These are phyloP conservation scores for Synchytrium microbalum DNA, from an alignment of 371 early-diverging fungal genomes.

Conservation along the genomic window DNA sequence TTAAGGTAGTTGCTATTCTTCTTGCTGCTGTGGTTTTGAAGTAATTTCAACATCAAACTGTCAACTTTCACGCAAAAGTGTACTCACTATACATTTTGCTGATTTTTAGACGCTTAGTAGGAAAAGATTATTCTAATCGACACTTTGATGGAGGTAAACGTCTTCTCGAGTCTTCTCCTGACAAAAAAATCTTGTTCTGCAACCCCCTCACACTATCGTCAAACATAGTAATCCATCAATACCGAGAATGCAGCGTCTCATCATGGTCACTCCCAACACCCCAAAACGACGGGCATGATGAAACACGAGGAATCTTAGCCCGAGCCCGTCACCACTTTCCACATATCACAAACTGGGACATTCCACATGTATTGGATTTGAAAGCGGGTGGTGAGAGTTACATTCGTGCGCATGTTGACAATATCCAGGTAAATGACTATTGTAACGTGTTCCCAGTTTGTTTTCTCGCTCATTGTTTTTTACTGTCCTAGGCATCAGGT, in stretches of 20 bases:
- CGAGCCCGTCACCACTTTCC: background rate
- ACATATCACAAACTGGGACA: background rate
- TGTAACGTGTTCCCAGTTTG: background rate
- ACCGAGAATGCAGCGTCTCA: slow-evolving; percentile 1
- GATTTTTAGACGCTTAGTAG: no score
- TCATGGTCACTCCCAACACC: background rate
- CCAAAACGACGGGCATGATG: background rate
- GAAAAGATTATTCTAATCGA: no score
- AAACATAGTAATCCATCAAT: no score
- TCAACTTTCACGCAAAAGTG: no score
- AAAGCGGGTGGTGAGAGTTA: slow-evolving; percentile 34
- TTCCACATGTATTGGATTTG: slow-evolving; percentile 25
- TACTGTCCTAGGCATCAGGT: slow-evolving; percentile 36
- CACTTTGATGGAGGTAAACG: no score
- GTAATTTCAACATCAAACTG: no score
- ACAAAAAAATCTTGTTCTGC: no score
- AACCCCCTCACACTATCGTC: no score
- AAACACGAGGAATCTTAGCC: background rate
- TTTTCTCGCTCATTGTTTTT: slow-evolving; percentile 1
- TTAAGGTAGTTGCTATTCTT: no score
- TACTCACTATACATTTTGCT: no score
- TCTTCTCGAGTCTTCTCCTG: no score
- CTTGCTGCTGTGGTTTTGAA: no score
- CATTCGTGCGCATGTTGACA: slow-evolving; percentile 53
- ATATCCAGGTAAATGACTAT: slow-evolving; percentile 30